Conservation (phyloP, 805 yeast species). For the Pichia insulana region DNA sequence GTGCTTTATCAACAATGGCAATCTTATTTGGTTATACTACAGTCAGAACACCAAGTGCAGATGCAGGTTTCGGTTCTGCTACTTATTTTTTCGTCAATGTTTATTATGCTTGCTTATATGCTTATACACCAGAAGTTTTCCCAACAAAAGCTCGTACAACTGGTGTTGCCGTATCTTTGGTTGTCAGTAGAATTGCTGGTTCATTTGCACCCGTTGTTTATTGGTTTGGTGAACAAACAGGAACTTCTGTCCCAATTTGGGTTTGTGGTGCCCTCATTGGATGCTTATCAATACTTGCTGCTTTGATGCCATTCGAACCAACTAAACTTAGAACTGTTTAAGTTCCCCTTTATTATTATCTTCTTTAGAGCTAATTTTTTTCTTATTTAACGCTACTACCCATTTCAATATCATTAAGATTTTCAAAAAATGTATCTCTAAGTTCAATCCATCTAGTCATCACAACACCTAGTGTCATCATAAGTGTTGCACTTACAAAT, state of each 20-base stretch:
- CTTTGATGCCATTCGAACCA: slow-evolving; percentile 44
- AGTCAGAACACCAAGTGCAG: slow-evolving; percentile 45
- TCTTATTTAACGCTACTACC: slow-evolving; percentile 21
- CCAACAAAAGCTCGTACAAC: slow-evolving; percentile 47
- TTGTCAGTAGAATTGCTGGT: slow-evolving; percentile 43
- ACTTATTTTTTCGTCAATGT: slow-evolving; percentile 41
- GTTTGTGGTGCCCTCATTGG: slow-evolving; percentile 51
- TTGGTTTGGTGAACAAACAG: slow-evolving; percentile 38
- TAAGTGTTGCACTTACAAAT: slow-evolving; percentile 50
- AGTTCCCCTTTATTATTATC: no score
- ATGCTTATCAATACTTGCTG: slow-evolving; percentile 35
- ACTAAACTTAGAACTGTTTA: slow-evolving; percentile 29
- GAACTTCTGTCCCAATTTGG: slow-evolving; percentile 52
- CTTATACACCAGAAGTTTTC: slow-evolving; percentile 59
- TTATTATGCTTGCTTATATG: slow-evolving; percentile 52
- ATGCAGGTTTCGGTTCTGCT: slow-evolving; percentile 41
- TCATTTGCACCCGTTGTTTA: slow-evolving; percentile 51
- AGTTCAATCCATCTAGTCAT: slow-evolving; percentile 88
- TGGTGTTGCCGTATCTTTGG: slow-evolving; percentile 53
- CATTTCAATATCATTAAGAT: slow-evolving; percentile 54
- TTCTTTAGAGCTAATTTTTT: not conserved
- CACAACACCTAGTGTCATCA: slow-evolving; percentile 82
- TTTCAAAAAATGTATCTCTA: slow-evolving; percentile 82
- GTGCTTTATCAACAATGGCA: slow-evolving; percentile 47
- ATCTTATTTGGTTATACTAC: slow-evolving; percentile 57